Base-by-base conservation (phyloP, 2,329 filamentous ascomycete genomes). In the Neocatenulostroma microsporum region DNA sequence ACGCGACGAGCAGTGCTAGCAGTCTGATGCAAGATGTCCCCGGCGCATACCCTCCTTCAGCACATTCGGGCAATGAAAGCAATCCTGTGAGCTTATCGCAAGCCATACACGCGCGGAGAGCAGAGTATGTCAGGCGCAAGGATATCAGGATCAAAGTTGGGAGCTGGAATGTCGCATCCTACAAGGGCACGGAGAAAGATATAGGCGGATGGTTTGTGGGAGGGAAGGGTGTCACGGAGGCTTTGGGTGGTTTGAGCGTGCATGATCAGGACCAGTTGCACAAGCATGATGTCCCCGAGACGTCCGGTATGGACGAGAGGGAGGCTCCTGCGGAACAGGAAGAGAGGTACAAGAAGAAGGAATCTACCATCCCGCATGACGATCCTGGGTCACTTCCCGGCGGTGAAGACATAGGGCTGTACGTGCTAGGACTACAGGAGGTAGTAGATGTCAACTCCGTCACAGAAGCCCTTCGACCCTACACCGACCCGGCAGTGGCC, bases 151-250 rank as follows among this genome's bases (percentile, higher is more conserved):
- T 98, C 61, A 95, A 95, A 63, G 73, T 98, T 34, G 91, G 89
- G 27, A 82, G 84, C 0, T 98, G 91, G 91, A 98, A 98, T 62
- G 85, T 94, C 12, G 91, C 87, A 3, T 80, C 82, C 1, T 80
- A 83, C 46, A 78, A 84, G 10, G 86, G 84, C 17, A 87, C 86
- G 0, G 87, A 94, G 60, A 84, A 85, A 48, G 91, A 96, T 56
- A 66, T 98, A 4, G 82, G 78, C 6, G 77, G 75, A 21, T 98
- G 91, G 91, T 95, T 98, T 57, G 73, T 93, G 6, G 70, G 78
- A 9, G 84, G 82, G 12, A 76, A 82, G 52, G 84, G 83, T 4
- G 62, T 88, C 6, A 75, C 81, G 41, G 68, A 79, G 36, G 65
- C 68, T 13, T 60, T 89, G 30, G 72, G 76, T 9, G 73, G 73